Evolutionary conservation across 352 stramenopile species (phyloP), one percentile per base, ranked within the genome.

Genomic region (Globisporangium acanthophoron): DNA sequence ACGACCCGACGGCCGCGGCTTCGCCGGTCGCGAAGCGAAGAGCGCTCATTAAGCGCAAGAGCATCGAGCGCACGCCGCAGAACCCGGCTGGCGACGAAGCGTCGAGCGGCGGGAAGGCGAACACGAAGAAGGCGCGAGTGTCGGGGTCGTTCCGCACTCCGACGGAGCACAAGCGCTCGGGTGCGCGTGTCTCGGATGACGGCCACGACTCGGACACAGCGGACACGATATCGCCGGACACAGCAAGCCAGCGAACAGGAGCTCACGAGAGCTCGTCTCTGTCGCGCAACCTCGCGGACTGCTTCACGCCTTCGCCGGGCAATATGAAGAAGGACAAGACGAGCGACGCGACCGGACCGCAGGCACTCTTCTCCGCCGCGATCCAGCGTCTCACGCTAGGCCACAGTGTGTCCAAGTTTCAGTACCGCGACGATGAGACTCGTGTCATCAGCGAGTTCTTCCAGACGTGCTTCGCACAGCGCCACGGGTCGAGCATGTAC

Each of bases 221-320:
- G 13, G 59, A 81, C 8, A 76, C 61, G 11, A 85, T 85, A 35
- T 85, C 76, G 0, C 76, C 76, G 0, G 73, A 81, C 31, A 57
- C 66, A 35, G 57, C 46, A 15, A 65, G 50, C 44, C 20, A 54
- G 21, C 80, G 80, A 54, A 66, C 71, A 5, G 7, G 24, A 18
- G 65, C 58, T 12, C 55, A 68, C 21, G 63, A 64, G 52, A 71
- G 16, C 39, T 54, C 61, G 37, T 46, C 29, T 20, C 54, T 70
- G 33, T 57, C 76, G 35, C 71, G 76, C 21, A 86, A 76, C 27
- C 62, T 86, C 16, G 67, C 65, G 0, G 75, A 84, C 50, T 73
- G 66, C 50, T 86, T 91, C 57, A 91, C 81, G n/a, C 81, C 81
- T n/a, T 89, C 81, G 31, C 77, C 81, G 12, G 44, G 54, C 8